Base-by-base conservation (phyloP, 495 filamentous ascomycete species). In the Daldinia vernicosa region DNA sequence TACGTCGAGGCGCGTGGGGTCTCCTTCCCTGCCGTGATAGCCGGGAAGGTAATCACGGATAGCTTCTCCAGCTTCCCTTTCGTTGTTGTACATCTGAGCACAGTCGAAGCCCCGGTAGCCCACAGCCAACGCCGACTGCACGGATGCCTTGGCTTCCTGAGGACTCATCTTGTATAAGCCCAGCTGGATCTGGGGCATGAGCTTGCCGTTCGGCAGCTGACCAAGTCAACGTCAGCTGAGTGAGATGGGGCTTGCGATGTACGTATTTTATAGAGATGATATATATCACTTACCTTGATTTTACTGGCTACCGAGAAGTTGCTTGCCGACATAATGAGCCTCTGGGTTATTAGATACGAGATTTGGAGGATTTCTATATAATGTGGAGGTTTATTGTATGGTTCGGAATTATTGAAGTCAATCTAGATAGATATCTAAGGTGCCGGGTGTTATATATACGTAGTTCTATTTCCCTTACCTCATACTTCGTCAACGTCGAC, bases 51-150 rank as follows among this genome's bases (percentile, higher is more conserved):
- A 90, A 3, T 76, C 70, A 5, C 69, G 69, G 69, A 92, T 90
- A 6, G 89, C 85, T 17, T 76, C 70, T 17, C 89, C 90, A 27
- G 86, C 84, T 51, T 89, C 84, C 37, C 72, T 74, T 71, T 92
- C 90, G 63, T 92, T 92, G 63, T 80, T 76, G 74, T 91, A 91
- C 82, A 83, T 84, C 63, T 88, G 83, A 2, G 89, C 89, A n/a
- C 84, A 85, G 72, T 92, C 90, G 60, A 92, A 80, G 2, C 80
- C 76, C 22, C 76, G 77, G 68, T 82, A 82, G 28, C 85, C 77
- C 32, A 76, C 80, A 32, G 79, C 77, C 1, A 89, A 80, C 14
- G 89, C 88, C 71, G 79, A 81, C 39, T 75, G 74, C 6, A 89
- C 86, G 19, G 85, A 77, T 37, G 77, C 56, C 9, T 69, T 75